Evolutionary conservation across 2,329 filamentous ascomycete species (phyloP).

Genomic region (Fusarium duplospermum): DNA sequence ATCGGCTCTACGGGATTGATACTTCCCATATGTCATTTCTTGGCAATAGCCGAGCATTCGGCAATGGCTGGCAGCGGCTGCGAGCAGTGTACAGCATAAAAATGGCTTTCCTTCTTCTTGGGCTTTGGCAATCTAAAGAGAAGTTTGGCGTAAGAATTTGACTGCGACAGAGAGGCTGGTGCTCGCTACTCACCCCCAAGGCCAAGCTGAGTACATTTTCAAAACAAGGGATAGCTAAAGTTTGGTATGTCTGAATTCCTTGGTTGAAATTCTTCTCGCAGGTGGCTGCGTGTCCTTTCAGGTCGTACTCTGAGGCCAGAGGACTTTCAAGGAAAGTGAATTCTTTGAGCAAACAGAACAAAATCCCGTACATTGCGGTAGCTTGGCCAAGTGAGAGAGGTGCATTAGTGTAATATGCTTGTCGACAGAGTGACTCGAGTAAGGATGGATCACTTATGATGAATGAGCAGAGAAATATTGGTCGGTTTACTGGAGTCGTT

Average conservation of each 20-base stretch:
- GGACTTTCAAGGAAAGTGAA: not conserved
- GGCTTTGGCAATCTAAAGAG: constrained; percentile 2
- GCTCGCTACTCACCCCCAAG: not conserved
- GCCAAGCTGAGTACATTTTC: constrained; percentile 1
- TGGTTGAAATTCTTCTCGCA: constrained; percentile 3
- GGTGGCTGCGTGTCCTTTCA: not conserved
- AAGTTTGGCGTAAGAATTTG: not conserved
- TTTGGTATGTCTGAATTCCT: not conserved
- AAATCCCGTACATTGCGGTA: not conserved
- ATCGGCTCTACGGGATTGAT: not conserved
- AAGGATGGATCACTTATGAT: constrained; percentile 5
- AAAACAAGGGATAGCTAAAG: not conserved
- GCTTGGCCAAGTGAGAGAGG: not conserved
- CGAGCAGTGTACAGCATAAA: constrained; percentile 1
- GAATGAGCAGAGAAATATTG: constrained; percentile 3
- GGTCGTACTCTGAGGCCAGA: not conserved
- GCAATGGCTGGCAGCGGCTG: not conserved
- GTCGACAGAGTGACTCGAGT: not conserved
- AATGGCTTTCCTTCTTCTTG: constrained; percentile 3
- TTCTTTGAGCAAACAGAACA: not conserved
- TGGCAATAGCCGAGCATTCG: constrained; percentile 7
- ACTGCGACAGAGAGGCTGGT: not conserved
- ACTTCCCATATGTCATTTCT: constrained; percentile 1
- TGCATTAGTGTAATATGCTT: not conserved
- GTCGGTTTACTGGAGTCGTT: not conserved